phyloP scores from a whole-genome alignment of 495 filamentous ascomycete genomes.

The Neurospora sp. region DNA sequence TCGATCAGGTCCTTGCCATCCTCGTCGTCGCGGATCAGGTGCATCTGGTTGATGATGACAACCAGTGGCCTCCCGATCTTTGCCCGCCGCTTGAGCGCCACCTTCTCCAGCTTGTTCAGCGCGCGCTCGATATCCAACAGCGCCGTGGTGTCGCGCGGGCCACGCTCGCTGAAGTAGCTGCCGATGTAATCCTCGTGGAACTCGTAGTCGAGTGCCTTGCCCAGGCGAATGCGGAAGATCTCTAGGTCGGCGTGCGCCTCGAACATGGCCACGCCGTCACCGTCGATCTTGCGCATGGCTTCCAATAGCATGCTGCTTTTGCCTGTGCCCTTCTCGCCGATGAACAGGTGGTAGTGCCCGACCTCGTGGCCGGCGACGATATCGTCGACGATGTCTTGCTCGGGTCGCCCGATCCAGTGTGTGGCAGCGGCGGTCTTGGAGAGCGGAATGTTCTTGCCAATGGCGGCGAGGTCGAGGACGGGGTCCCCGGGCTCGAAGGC shows the following conservation, averaged over 20 bases:
- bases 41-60: constrained; percentile 83
- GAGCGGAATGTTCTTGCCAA: constrained; percentile 43
- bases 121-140: constrained; percentile 91
- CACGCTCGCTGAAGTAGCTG: constrained; percentile 84
- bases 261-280: constrained; percentile 81
- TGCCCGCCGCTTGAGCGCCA: constrained; percentile 59
- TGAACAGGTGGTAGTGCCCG: constrained; percentile 86
- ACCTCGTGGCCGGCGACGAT: constrained; percentile 59
- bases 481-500: constrained; percentile 93
- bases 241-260: constrained; percentile 93
- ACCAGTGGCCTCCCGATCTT: constrained; percentile 58
- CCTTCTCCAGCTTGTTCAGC: constrained; percentile 95
- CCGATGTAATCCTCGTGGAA: constrained; percentile 89
- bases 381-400: constrained; percentile 67
- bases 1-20: constrained; percentile 86
- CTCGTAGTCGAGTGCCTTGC: constrained; percentile 90
- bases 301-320: constrained; percentile 94
- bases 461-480: constrained; percentile 77
- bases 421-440: constrained; percentile 44
- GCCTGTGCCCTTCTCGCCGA: constrained; percentile 93
- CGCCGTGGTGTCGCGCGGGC: constrained; percentile 82
- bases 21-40: constrained; percentile 82
- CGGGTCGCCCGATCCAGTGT: constrained; percentile 73
- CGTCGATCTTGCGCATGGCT: constrained; percentile 83
- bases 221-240: constrained; percentile 85